phyloP scores from a whole-genome alignment of 345 rosid genomes.

The Dovyalis caffra region DNA sequence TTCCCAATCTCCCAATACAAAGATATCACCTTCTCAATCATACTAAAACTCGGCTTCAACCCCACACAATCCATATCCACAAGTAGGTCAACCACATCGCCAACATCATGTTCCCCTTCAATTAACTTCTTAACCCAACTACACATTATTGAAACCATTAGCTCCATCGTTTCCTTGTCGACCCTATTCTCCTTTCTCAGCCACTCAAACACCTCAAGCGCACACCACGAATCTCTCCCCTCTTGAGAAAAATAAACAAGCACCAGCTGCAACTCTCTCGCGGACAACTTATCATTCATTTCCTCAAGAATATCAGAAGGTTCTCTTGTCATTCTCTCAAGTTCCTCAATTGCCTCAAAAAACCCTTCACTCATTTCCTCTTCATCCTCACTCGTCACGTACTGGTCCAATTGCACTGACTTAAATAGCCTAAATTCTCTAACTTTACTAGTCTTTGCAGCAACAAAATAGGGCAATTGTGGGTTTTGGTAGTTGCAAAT shows the following conservation, averaged over 20 bases:
- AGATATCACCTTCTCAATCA: constrained; percentile 91
- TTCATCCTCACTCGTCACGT: constrained; percentile 61
- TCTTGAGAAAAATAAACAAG: constrained; percentile 90
- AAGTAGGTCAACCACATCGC: constrained; percentile 67
- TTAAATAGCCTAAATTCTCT: constrained; percentile 41
- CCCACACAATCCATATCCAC: constrained; percentile 96
- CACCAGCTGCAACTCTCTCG: constrained; percentile 72
- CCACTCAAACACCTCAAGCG: constrained; percentile 96
- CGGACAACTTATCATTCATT: constrained; percentile 80
- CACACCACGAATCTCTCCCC: constrained; percentile 96
- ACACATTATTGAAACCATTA: constrained; percentile 91
- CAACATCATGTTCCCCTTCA: constrained; percentile 52
- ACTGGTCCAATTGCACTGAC: constrained; percentile 64
- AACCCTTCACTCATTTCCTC: constrained; percentile 79
- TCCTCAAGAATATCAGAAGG: constrained; percentile 86
- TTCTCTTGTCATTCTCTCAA: constrained; percentile 83
- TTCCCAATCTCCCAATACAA: constrained; percentile 76
- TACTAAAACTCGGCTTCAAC: constrained; percentile 77
- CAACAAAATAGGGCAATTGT: constrained; percentile 17
- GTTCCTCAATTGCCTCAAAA: constrained; percentile 84
- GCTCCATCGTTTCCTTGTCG: constrained; percentile 88
- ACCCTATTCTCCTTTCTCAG: constrained; percentile 73
- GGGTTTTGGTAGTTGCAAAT: constrained; percentile 36
- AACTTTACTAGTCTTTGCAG: constrained; percentile 19
- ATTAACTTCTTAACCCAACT: constrained; percentile 81